A percentile compares a stretch with the other conserved stretches of the same genome.
These are phyloP conservation scores for Spizellomyces punctatus DNA, from an alignment of 192 early-diverging fungal genomes.

Conservation along the genomic window DNA sequence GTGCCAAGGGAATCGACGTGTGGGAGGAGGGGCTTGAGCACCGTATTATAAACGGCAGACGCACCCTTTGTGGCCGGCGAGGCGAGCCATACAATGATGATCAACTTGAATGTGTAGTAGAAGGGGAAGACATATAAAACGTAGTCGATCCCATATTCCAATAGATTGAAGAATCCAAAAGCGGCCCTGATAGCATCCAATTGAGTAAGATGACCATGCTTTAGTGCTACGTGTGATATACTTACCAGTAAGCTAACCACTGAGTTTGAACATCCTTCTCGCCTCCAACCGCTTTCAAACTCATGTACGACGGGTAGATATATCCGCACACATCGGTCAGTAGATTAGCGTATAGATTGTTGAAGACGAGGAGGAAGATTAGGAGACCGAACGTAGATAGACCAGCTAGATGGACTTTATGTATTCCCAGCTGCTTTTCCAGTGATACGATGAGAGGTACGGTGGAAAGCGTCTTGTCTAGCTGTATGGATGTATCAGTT, in stretches of 20 bases:
- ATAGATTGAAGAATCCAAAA: conserved; percentile 21
- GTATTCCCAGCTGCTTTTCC: conserved; percentile 9
- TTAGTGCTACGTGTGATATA: not conserved
- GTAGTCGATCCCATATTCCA: conserved; percentile 19
- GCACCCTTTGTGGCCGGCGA: conserved; percentile 18
- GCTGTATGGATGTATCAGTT: conserved; percentile 4
- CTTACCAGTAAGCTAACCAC: conserved; percentile 27
- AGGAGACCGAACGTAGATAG: not conserved
- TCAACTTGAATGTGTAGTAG: conserved; percentile 34
- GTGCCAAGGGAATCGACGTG: conserved; percentile 5
- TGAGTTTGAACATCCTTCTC: conserved; percentile 8
- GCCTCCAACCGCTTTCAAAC: conserved; percentile 22
- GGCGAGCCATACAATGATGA: conserved; percentile 23
- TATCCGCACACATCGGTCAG: conserved; percentile 27
- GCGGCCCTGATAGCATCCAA: conserved; percentile 1
- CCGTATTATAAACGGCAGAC: conserved; percentile 2
- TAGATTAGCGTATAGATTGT: conserved; percentile 19
- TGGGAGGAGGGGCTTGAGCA: conserved; percentile 24
- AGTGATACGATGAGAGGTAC: conserved; percentile 3
- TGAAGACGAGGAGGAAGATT: conserved; percentile 19
- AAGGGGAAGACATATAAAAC: conserved; percentile 30
- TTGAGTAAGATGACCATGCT: not conserved
- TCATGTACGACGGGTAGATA: conserved; percentile 13
- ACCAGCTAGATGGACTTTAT: conserved; percentile 10
- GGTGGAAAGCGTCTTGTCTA: conserved; percentile 13